phyloP scores from a whole-genome alignment of 257 asterid genomes.

The Coffea canephora region DNA sequence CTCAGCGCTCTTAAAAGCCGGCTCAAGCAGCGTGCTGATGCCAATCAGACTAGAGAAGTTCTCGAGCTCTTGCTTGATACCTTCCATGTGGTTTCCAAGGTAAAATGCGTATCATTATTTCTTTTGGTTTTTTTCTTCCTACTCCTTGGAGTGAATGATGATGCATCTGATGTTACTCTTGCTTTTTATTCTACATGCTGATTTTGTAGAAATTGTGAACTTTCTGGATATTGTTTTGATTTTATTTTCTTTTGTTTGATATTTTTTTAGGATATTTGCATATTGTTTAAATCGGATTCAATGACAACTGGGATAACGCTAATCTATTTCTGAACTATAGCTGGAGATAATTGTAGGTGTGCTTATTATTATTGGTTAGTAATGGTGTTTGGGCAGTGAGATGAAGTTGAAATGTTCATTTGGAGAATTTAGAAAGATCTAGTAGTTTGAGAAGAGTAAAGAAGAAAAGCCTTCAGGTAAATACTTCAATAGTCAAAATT shows the following conservation, averaged over 20 bases:
- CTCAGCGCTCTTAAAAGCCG: slow-evolving; percentile 67
- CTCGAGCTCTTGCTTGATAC: slow-evolving; percentile 91
- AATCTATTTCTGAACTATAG: too few relatives aligned
- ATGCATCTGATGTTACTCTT: too few relatives aligned
- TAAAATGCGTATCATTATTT: slow-evolving; percentile 6
- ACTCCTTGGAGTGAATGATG: too few relatives aligned
- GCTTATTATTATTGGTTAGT: too few relatives aligned
- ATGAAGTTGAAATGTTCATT: too few relatives aligned
- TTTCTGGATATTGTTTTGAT: too few relatives aligned
- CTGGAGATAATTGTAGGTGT: too few relatives aligned
- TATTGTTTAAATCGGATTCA: neutral
- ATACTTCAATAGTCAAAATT: neutral
- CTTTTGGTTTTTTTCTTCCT: too few relatives aligned
- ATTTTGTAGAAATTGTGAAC: too few relatives aligned
- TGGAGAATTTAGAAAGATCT: neutral
- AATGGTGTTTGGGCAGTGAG: too few relatives aligned
- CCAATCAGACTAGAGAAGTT: slow-evolving; percentile 79
- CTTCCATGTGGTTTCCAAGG: slow-evolving; percentile 95
- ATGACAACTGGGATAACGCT: neutral
- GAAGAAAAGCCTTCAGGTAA: neutral
- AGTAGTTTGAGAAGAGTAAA: neutral
- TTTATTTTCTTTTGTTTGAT: too few relatives aligned
- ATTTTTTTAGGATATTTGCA: too few relatives aligned
- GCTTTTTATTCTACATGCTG: neutral
- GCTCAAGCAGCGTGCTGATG: slow-evolving; percentile 82